These are phyloP conservation scores for Coprinopsis marcescibilis DNA, from an alignment of 768 basidiomycete genomes.

Conservation along the genomic window DNA sequence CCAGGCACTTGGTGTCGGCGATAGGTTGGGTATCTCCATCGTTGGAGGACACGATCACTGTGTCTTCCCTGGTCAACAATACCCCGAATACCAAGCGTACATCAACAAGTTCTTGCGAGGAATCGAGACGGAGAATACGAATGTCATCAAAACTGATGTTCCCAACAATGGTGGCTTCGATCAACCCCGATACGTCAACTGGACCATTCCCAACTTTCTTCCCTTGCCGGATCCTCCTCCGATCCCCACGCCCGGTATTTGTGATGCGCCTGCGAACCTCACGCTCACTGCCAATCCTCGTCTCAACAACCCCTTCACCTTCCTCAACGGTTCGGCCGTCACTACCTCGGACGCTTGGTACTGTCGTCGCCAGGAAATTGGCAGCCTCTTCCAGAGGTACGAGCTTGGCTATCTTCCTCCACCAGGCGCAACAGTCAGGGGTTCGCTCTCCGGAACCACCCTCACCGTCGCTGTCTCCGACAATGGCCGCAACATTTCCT, in stretches of 20 bases:
- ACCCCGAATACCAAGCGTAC: conserved; percentile 42
- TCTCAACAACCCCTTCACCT: conserved; percentile 3
- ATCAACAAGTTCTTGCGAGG: conserved; percentile 46
- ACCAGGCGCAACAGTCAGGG: conserved; percentile 34
- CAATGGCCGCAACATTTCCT: conserved; percentile 41
- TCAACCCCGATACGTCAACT: conserved; percentile 24
- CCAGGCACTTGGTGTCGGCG: conserved; percentile 38
- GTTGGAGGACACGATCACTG: conserved; percentile 41
- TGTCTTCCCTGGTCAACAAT: conserved; percentile 39
- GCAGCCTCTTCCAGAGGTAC: conserved; percentile 34
- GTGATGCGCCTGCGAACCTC: neutral
- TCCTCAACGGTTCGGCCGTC: neutral
- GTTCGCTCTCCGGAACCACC: conserved; percentile 26
- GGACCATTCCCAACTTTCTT: neutral
- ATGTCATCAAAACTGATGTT: conserved; percentile 36
- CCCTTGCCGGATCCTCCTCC: neutral
- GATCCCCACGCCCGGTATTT: neutral
- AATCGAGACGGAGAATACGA: conserved; percentile 36
- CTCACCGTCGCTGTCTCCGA: conserved; percentile 44
- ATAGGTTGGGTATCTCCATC: conserved; percentile 44
- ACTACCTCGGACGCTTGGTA: conserved; percentile 32
- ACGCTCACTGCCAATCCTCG: neutral
- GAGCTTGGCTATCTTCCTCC: conserved; percentile 44
- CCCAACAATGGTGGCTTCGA: conserved; percentile 29
- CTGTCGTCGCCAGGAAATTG: conserved; percentile 44